Evolutionary conservation across 352 stramenopile species (phyloP), one percentile per base, ranked within the genome.

Genomic region (Phytophthora kernoviae): DNA sequence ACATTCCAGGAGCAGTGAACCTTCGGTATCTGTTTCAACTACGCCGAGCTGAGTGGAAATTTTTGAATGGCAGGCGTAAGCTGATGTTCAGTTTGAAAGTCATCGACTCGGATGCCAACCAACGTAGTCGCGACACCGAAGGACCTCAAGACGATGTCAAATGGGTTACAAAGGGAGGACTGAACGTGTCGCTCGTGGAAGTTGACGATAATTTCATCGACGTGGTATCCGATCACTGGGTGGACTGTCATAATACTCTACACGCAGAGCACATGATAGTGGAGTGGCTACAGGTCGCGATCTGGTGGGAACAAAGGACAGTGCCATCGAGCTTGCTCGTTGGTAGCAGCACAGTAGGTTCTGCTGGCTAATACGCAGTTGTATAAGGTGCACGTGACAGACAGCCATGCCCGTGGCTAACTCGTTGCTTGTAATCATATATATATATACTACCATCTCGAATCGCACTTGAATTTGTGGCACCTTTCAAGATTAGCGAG

Each of bases 311-410:
- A 57, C 72, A 84, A 39, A 39, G 78, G 9, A 57, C 32, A 33
- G 58, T 54, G 44, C 84, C 82, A 54, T 90, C 80, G 58, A 93
- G 89, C 45, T 87, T 88, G 53, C 80, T 84, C 6, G 24, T 30
- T 30, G 24, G 24, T 6, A 3, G 24, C 24, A 30, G 24, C 6
- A 7, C 24, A 30, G 24, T 7, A 30, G 24, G 3, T 7, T 30
- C 6, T 30, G 24, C 3, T 30, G 24, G 6, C 6, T 30, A 3
- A 30, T 3, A 30, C 3, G 24, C 24, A 30, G 24, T 30, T 7
- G 24, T 30, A 30, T n/a, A n/a, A n/a, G n/a, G n/a, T n/a, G n/a
- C n/a, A n/a, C n/a, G n/a, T n/a, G n/a, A n/a, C n/a, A n/a, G n/a
- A n/a, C n/a, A n/a, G n/a, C n/a, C n/a, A n/a, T n/a, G n/a, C n/a